Percentiles rank a stretch among this genome's conserved stretches.
phyloP scores from a whole-genome alignment of 495 filamentous ascomycete genomes.

The Elaphomyces granulatus region DNA sequence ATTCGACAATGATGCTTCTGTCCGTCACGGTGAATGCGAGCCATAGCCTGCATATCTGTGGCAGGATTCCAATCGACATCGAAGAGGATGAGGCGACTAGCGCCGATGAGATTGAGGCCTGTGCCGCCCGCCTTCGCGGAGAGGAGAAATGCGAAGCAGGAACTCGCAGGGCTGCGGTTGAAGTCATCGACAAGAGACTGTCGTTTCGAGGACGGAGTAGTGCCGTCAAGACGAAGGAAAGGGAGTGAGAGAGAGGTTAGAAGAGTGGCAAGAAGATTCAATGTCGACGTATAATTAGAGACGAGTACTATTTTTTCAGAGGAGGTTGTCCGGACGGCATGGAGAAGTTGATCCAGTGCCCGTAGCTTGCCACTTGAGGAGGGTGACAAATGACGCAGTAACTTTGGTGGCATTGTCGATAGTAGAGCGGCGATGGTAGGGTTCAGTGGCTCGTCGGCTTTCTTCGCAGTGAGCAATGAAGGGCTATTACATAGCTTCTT shows the following conservation, averaged over 20 bases:
- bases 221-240: conserved; percentile 61
- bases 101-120: conserved; percentile 67
- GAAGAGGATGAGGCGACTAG: conserved; percentile 60
- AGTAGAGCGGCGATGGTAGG: conserved; percentile 37
- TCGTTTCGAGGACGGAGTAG: conserved; percentile 51
- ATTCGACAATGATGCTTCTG: conserved; percentile 58
- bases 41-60: conserved; percentile 76
- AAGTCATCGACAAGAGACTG: conserved; percentile 66
- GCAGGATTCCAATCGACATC: conserved; percentile 79
- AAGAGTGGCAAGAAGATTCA: conserved; percentile 52
- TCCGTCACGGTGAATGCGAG: conserved; percentile 65
- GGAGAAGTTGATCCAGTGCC: conserved; percentile 53
- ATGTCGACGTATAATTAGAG: conserved; percentile 68
- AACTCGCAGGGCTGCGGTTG: conserved; percentile 42
- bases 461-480: conserved; percentile 41
- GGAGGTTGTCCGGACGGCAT: conserved; percentile 44
- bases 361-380: conserved; percentile 56
- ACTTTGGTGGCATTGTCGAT: conserved; percentile 39
- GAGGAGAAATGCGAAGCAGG: conserved; percentile 60
- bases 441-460: conserved; percentile 18
- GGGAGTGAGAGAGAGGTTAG: conserved; percentile 47
- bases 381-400: conserved; percentile 42
- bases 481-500: conserved; percentile 80
- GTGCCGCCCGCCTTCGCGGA: conserved; percentile 67
- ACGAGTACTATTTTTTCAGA: conserved; percentile 67